These are phyloP conservation scores for Letharia columbiana DNA, from an alignment of 495 filamentous ascomycete species.

Conservation along the genomic window DNA sequence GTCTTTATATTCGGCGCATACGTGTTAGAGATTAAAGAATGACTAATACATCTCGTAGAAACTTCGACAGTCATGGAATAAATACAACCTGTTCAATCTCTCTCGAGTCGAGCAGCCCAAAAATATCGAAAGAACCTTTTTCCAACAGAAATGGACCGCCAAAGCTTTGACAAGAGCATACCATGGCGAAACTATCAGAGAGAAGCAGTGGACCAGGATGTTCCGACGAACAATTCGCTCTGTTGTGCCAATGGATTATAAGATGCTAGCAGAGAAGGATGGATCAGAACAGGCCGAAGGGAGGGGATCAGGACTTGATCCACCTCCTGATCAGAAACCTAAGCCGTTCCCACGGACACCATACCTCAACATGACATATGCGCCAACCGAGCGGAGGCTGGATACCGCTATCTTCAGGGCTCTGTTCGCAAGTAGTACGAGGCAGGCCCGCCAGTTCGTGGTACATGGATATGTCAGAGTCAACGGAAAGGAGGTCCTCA, in stretches of 20 bases:
- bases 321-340: slow-evolving; percentile 16
- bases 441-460: slow-evolving; percentile 90
- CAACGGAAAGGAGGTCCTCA: slow-evolving; percentile 82
- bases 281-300: slow-evolving; percentile 74
- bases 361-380: slow-evolving; percentile 88
- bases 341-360: slow-evolving; percentile 45
- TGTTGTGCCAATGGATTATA: slow-evolving; percentile 75
- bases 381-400: slow-evolving; percentile 78
- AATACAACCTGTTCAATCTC: slow-evolving; percentile 93
- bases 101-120: slow-evolving; percentile 37
- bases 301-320: slow-evolving; percentile 62
- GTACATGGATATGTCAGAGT: slow-evolving; percentile 89
- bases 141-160: slow-evolving; percentile 95
- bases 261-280: slow-evolving; percentile 65
- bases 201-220: slow-evolving; percentile 85
- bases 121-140: slow-evolving; percentile 55
- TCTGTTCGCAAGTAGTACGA: slow-evolving; percentile 87
- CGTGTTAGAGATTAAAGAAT: background rate
- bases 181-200: slow-evolving; percentile 88
- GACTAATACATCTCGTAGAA: slow-evolving; percentile 46
- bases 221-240: slow-evolving; percentile 69
- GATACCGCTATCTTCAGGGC: slow-evolving; percentile 89
- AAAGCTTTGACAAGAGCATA: slow-evolving; percentile 77
- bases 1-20: slow-evolving; percentile 18
- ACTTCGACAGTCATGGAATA: slow-evolving; percentile 95